Evolutionary conservation across 2,329 filamentous ascomycete genomes (phyloP), one percentile per base, ranked within the genome.

Genomic region (Cytospora piceae): DNA sequence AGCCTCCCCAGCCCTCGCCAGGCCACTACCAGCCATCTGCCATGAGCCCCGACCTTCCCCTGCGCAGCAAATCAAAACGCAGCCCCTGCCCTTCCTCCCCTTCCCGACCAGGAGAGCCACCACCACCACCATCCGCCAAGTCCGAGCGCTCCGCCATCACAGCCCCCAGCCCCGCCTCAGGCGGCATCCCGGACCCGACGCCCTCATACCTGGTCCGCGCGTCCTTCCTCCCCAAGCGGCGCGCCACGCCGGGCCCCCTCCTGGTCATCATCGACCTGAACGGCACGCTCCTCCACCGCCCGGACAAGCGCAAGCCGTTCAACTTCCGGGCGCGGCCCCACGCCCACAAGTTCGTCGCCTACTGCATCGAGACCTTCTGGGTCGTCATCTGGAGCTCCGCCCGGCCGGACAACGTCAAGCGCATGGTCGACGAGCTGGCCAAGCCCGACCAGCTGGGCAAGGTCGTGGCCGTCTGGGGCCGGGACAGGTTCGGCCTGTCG

Each of bases 351-450:
- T 97, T 99, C 76, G 79, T 98, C 4, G 73, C 83, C 32, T 92
- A 93, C 75, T 85, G 94, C 70, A 83, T 96, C 70, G 78, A 85
- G 15, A 88, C 89, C 66, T 94, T 96, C 79, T 81, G 82, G 61
- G 90, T 97, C 34, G 92, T 93, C 79, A 86, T 98, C 65, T 99
- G 94, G 93, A 96, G 94, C 1, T 96, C 92, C 8, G 93, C 94
- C 0, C 85, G 83, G 24, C 89, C 88, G 0, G 77, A 84, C 1
- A 97, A 95, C 69, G 92, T 97, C 17, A 70, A 77, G 11, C 79
- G 78, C 42, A 91, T 96, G 82, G 86, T 92, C 68, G 77, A 80
- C 3, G 79, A 85, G 58, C 83, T 96, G 0, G 83, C 97, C 65
- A 79, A 82, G 0, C 75, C 78, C 0, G 73, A 82, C 1, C 82